Conservation (phyloP, 2,329 filamentous ascomycete genomes). For the Aureobasidium pullulans region DNA sequence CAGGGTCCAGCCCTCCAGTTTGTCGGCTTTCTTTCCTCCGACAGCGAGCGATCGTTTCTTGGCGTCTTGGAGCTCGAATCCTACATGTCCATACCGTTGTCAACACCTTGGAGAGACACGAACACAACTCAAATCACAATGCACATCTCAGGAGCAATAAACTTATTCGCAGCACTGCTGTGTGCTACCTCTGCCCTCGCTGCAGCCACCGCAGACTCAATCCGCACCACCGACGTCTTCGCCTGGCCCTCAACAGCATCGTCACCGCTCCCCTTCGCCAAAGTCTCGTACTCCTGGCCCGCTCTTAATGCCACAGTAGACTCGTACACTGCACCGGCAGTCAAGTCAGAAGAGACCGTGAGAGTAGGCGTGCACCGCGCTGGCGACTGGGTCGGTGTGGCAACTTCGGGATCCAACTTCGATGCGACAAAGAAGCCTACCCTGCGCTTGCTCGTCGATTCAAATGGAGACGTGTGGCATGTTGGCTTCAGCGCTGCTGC, state of each 20-base stretch:
- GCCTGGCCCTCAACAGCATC: slow-evolving; percentile 29
- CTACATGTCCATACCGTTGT: background rate
- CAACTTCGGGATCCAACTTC: slow-evolving; percentile 38
- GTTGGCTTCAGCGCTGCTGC: slow-evolving; percentile 35
- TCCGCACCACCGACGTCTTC: slow-evolving; percentile 24
- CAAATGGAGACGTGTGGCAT: slow-evolving; percentile 37
- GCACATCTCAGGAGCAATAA: background rate
- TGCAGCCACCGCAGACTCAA: slow-evolving; percentile 20
- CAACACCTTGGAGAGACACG: background rate
- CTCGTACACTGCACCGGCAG: slow-evolving; percentile 30
- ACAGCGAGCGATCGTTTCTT: background rate
- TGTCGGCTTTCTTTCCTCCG: background rate
- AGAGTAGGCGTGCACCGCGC: slow-evolving; percentile 37
- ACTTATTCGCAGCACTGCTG: slow-evolving; percentile 4
- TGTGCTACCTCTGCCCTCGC: slow-evolving; percentile 22
- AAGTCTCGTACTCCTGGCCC: slow-evolving; percentile 35
- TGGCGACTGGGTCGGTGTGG: slow-evolving; percentile 36
- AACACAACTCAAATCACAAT: background rate
- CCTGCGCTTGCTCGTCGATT: slow-evolving; percentile 37
- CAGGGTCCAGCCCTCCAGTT: background rate
- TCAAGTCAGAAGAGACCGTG: slow-evolving; percentile 33
- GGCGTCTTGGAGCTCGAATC: background rate
- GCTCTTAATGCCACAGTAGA: slow-evolving; percentile 33
- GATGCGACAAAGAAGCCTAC: slow-evolving; percentile 35
- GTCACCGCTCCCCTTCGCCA: slow-evolving; percentile 34